Percentiles rank a stretch among this genome's conserved stretches.
Conservation (phyloP, 1,284 basidiomycete genomes). For the Fomitopsis palustris region DNA sequence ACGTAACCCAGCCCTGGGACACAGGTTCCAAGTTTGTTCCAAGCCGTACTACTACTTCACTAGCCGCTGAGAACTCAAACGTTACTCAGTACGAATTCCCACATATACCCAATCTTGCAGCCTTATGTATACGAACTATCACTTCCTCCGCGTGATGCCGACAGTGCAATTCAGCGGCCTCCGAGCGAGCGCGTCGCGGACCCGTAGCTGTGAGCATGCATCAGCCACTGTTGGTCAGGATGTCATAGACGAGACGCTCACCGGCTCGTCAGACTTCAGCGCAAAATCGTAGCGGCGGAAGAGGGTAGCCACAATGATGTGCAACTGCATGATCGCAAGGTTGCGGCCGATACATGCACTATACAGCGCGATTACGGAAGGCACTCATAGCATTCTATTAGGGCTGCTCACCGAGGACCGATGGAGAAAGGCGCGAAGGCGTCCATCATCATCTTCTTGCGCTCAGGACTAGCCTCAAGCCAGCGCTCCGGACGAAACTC, state of each 20-base stretch:
- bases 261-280: conserved; percentile 24
- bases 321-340: conserved; percentile 35
- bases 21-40: too few species aligned
- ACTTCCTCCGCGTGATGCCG: conserved; percentile 7
- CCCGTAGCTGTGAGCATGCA: background rate
- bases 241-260: conserved; percentile 16
- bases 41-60: too few species aligned
- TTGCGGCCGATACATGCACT: conserved; percentile 29
- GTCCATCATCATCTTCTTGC: conserved; percentile 9
- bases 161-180: conserved; percentile 4
- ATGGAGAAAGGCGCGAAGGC: conserved; percentile 18
- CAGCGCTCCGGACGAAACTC: conserved; percentile 37
- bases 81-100: too few species aligned
- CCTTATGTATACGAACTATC: too few species aligned
- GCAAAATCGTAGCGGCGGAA: conserved; percentile 34
- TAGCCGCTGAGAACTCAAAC: too few species aligned
- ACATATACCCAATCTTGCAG: too few species aligned
- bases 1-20: too few species aligned
- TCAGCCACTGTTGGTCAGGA: background rate
- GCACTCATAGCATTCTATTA: background rate
- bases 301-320: conserved; percentile 35
- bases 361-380: background rate
- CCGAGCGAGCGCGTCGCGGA: conserved; percentile 6
- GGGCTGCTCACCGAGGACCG: background rate
- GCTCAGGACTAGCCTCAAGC: conserved; percentile 24